Evolutionary conservation across 805 yeast genomes (phyloP), one percentile per base, ranked within the genome.

Genomic region (Ogataea trehaloabstinens): DNA sequence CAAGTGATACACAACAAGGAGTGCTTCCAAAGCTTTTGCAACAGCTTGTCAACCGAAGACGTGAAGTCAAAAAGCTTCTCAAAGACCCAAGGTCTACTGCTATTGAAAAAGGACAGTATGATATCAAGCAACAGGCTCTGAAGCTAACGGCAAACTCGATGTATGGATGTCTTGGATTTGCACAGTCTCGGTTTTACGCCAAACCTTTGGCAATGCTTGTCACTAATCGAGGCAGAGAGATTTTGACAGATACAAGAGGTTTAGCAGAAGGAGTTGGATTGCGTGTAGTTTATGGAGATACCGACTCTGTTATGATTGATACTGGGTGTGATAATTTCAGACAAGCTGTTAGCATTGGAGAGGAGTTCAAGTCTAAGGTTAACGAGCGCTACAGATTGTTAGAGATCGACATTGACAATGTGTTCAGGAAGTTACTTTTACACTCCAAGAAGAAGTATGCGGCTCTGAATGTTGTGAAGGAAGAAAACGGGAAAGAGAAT

Each of bases 371-470:
- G 60, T 60, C 70, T 34, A 73, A 78, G 42, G 98, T 93, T 42
- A 93, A 93, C 63, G 95, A 88, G 53, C 76, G 95, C 39, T 95
- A 93, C 63, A 76, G 77, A 53, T 66, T 86, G 47, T 71, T 93
- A 55, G 99, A 93, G 58, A 88, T 93, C 55, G 99, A 93, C 56
- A 89, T 86, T 49, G 99, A 93, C 67, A 89, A 91, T 55, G 89
- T 89, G 1, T 93, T 88, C 67, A 84, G 86, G 55, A 78, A 87
- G 48, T 68, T 93, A 37, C 69, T 93, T 40, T 67, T 93, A 36
- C 95, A 88, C 60, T 86, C 96, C n/a, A 93, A 93, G 69, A 93
- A 93, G 77, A 93, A 93, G 66, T 93, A 93, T 59, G 99, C 99
- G 6, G 98, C 98, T 1, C 70, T 90, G 67, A 84, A 80, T 53